Evolutionary conservation across 768 basidiomycete genomes (phyloP).

Genomic region (Amylocystis lapponica): DNA sequence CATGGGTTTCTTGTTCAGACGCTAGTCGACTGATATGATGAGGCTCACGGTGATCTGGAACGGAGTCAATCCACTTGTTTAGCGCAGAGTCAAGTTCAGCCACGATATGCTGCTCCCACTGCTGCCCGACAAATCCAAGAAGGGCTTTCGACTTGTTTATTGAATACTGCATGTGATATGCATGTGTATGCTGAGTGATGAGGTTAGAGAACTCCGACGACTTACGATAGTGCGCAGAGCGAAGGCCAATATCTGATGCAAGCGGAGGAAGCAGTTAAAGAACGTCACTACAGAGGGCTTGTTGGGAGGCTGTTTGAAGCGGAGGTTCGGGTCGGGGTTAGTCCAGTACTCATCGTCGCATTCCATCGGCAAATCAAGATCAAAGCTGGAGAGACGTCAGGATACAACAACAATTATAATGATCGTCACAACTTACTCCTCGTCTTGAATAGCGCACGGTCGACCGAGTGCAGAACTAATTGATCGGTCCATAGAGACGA

Average conservation of each 20-base stretch:
- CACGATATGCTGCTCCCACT: constrained; percentile 54
- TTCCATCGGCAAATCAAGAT: constrained; percentile 71
- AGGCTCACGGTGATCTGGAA: constrained; percentile 61
- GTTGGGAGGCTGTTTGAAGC: constrained; percentile 59
- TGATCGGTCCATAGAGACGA: constrained; percentile 41
- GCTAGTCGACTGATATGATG: neutral
- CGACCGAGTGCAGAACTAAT: constrained; percentile 52
- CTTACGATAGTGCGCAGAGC: constrained; percentile 63
- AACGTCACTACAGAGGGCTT: constrained; percentile 51
- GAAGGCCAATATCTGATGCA: constrained; percentile 67
- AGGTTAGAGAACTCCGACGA: neutral
- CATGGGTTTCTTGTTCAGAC: neutral
- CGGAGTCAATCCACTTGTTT: constrained; percentile 63
- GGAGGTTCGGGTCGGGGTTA: constrained; percentile 43
- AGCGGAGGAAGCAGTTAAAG: constrained; percentile 60
- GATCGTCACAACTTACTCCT: constrained; percentile 45
- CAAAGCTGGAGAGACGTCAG: constrained; percentile 42
- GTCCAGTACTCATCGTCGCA: constrained; percentile 83
- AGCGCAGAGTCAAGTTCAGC: constrained; percentile 64
- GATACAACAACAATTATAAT: neutral
- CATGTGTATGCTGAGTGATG: neutral
- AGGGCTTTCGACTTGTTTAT: constrained; percentile 59
- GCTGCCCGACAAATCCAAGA: constrained; percentile 43
- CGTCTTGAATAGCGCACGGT: constrained; percentile 69
- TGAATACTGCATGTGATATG: constrained; percentile 46